Conservation (phyloP, 2,329 filamentous ascomycete species). For the Penicillium sp. region DNA sequence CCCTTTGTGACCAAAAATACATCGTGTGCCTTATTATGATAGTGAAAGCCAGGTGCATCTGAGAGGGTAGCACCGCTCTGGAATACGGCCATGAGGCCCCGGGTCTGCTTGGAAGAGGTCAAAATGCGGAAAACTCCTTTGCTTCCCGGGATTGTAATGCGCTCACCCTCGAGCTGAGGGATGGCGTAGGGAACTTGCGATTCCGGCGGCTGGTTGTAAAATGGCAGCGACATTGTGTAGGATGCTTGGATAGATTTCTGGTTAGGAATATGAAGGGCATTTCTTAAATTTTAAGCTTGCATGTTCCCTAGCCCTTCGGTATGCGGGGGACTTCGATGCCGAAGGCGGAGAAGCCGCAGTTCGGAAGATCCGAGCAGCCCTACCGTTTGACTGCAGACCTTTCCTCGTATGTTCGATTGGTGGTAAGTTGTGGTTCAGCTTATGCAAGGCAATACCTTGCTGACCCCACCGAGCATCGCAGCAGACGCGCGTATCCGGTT, state of each 20-base stretch:
- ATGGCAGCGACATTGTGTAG: conserved; percentile 29
- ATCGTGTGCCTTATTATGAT: conserved; percentile 61
- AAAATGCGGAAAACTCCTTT: conserved; percentile 58
- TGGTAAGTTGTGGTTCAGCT: not conserved
- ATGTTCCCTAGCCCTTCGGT: conserved; percentile 5
- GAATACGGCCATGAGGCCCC: conserved; percentile 57
- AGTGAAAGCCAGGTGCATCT: conserved; percentile 56
- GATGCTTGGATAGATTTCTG: not conserved
- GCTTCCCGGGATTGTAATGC: conserved; percentile 57
- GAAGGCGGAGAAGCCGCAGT: conserved; percentile 22
- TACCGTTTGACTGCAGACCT: not conserved
- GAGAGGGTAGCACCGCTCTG: conserved; percentile 51
- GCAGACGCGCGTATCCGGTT: not conserved
- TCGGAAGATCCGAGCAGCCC: conserved; percentile 26
- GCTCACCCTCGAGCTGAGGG: conserved; percentile 56
- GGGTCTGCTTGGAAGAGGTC: conserved; percentile 57
- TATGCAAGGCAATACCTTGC: not conserved
- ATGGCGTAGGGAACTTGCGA: conserved; percentile 51
- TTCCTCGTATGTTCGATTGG: not conserved
- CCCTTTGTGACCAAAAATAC: conserved; percentile 62
- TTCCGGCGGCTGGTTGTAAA: conserved; percentile 40
- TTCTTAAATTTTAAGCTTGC: conserved; percentile 6
- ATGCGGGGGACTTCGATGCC: conserved; percentile 19
- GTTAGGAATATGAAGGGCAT: not conserved
- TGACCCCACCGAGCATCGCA: not conserved